These are phyloP conservation scores for Cryphonectria nitschkei DNA, from an alignment of 2,329 filamentous ascomycete genomes.

Conservation along the genomic window DNA sequence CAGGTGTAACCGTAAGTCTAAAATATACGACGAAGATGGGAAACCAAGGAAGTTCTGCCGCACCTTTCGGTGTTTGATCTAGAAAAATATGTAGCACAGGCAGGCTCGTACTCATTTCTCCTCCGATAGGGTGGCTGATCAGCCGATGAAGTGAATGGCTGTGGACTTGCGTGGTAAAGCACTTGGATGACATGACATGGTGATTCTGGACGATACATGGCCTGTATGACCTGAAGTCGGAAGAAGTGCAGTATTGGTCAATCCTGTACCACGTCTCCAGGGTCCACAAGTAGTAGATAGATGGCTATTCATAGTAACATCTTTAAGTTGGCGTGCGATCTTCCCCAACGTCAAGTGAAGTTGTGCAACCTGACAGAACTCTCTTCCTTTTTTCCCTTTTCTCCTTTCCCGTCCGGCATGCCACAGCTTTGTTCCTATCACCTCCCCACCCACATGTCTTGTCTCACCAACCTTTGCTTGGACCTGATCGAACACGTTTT, in stretches of 20 bases:
- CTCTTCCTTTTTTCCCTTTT: not conserved
- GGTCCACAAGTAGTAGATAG: not conserved
- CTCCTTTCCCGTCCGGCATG: not conserved
- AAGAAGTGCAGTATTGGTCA: not conserved
- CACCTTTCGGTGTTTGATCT: not conserved
- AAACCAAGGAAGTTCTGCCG: not conserved
- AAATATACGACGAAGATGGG: not conserved
- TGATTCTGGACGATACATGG: not conserved
- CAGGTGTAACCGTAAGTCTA: not conserved
- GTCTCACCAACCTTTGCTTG: not conserved
- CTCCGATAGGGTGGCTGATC: not conserved
- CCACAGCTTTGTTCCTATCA: not conserved
- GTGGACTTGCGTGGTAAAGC: not conserved
- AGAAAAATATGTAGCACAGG: not conserved
- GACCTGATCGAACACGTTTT: not conserved
- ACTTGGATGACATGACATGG: not conserved
- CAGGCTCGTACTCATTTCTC: not conserved
- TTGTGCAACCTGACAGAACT: not conserved
- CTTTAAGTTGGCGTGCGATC: not conserved
- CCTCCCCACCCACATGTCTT: not conserved
- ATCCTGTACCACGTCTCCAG: not conserved
- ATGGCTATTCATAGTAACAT: not conserved
- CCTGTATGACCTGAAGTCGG: not conserved
- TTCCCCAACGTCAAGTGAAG: not conserved
- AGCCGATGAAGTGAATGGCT: not conserved